Conservation (phyloP, 148 eudicot species). For the Pharnaceum exiguum region DNA sequence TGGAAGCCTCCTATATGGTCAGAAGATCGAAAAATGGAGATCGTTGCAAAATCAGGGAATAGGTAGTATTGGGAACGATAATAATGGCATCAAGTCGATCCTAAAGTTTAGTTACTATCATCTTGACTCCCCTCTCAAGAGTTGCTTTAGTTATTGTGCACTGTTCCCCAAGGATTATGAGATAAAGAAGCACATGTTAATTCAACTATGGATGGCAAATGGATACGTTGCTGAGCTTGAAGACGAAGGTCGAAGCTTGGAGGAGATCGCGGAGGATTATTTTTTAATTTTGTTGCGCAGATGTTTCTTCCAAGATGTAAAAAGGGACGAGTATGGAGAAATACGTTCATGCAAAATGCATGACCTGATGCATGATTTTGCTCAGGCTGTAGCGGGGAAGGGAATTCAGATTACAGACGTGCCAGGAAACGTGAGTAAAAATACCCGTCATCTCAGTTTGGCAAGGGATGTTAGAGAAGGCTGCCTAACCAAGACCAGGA, state of each 20-base stretch:
- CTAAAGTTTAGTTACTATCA: conserved; percentile 29
- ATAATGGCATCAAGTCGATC: conserved; percentile 11
- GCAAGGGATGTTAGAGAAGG: too few relatives aligned
- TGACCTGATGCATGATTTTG: conserved; percentile 3
- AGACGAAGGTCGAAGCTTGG: too few relatives aligned
- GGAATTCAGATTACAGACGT: neutral
- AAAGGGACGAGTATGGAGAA: neutral
- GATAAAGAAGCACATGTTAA: neutral
- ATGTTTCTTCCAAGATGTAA: conserved; percentile 10
- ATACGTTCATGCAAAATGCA: conserved; percentile 6
- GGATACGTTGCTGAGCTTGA: too few relatives aligned
- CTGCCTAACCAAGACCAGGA: too few relatives aligned
- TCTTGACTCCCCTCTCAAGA: neutral
- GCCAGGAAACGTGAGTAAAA: too few relatives aligned
- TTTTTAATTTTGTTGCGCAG: neutral
- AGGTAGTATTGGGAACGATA: conserved; percentile 11
- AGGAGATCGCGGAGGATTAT: conserved; percentile 1
- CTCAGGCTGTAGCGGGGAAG: neutral
- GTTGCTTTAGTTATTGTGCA: conserved; percentile 5
- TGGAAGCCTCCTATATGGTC: conserved; percentile 24
- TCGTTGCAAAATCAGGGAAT: conserved; percentile 19
- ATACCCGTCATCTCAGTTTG: neutral
- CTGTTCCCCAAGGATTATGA: conserved; percentile 1
- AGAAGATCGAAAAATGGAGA: conserved; percentile 27
- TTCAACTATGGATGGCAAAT: conserved; percentile 4